Percentiles rank a stretch among this genome's conserved stretches.
Conservation (phyloP, 176 grass and related monocot species). For the Cenchrus purpureus region DNA sequence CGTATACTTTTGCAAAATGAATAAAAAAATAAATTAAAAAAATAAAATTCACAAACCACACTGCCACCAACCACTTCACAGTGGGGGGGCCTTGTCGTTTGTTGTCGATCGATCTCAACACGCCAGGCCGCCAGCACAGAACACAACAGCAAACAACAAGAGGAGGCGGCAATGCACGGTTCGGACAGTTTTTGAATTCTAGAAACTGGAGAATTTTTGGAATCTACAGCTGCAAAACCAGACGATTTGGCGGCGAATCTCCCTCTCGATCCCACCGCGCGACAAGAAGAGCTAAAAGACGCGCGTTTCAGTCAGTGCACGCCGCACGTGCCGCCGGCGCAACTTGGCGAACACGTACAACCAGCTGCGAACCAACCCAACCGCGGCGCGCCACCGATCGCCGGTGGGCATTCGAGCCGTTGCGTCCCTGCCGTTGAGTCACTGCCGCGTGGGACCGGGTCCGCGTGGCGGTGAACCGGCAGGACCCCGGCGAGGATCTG, state of each 20-base stretch:
- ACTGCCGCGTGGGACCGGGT: too few relatives aligned
- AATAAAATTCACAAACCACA: too few relatives aligned
- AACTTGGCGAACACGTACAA: not conserved
- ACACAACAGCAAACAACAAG: not conserved
- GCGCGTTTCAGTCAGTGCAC: not conserved
- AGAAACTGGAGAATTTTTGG: constrained; percentile 28
- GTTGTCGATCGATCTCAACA: not conserved
- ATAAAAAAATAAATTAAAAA: too few relatives aligned
- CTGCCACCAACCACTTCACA: not conserved
- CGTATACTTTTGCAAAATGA: too few relatives aligned
- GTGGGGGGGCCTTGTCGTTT: not conserved
- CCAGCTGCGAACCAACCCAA: not conserved
- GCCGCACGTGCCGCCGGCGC: constrained; percentile 27
- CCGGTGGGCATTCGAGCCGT: not conserved
- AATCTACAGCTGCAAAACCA: constrained; percentile 36
- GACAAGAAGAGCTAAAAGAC: not conserved
- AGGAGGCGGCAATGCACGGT: not conserved
- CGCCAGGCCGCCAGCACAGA: too few relatives aligned
- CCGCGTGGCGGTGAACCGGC: too few relatives aligned
- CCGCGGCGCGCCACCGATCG: not conserved
- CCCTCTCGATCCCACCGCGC: not conserved
- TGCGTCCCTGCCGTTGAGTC: too few relatives aligned
- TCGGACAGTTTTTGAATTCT: constrained; percentile 44
- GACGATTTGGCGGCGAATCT: constrained; percentile 1
- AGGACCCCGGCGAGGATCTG: too few relatives aligned